Percentiles rank a stretch among this genome's conserved stretches.
phyloP scores from a whole-genome alignment of 192 early-diverging fungal species.

The Dissophora ornata region DNA sequence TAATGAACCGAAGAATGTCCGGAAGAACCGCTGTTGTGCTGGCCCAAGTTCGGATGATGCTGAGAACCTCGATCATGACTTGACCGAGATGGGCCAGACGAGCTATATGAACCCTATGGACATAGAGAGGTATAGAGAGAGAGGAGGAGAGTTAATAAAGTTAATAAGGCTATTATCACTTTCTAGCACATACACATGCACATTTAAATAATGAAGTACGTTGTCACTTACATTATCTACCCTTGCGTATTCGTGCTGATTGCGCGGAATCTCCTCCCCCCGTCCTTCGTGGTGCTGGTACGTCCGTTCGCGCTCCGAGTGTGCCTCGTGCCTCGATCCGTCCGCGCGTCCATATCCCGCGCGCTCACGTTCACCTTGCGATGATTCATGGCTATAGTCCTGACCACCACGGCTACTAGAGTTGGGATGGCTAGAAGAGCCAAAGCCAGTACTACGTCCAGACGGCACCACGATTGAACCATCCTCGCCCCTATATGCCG shows the following conservation, averaged over 20 bases:
- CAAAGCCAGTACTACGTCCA: slow-evolving; percentile 13
- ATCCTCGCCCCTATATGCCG: slow-evolving; percentile 14
- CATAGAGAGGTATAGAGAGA: not conserved
- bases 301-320: slow-evolving; percentile 12
- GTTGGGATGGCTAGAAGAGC: not conserved
- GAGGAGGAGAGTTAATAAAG: too few relatives aligned
- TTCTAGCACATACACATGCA: too few relatives aligned
- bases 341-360: slow-evolving; percentile 2
- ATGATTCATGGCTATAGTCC: slow-evolving; percentile 15
- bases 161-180: too few relatives aligned
- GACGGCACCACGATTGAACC: slow-evolving; percentile 3
- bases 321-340: slow-evolving; percentile 2
- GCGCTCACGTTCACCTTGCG: slow-evolving; percentile 25
- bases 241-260: slow-evolving; percentile 20
- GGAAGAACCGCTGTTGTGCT: too few relatives aligned
- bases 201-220: too few relatives aligned
- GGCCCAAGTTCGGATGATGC: slow-evolving; percentile 4
- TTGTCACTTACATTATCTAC: slow-evolving; percentile 38
- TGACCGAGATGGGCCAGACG: not conserved
- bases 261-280: slow-evolving; percentile 7
- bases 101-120: slow-evolving; percentile 1
- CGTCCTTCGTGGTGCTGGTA: slow-evolving; percentile 20
- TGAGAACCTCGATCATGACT: slow-evolving; percentile 13
- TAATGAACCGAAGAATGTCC: not conserved
- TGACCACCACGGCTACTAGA: not conserved